A percentile compares a stretch with the other conserved stretches of the same genome.
These are phyloP conservation scores for Colletotrichum sp. DNA, from an alignment of 2,329 filamentous ascomycete genomes.

Conservation along the genomic window DNA sequence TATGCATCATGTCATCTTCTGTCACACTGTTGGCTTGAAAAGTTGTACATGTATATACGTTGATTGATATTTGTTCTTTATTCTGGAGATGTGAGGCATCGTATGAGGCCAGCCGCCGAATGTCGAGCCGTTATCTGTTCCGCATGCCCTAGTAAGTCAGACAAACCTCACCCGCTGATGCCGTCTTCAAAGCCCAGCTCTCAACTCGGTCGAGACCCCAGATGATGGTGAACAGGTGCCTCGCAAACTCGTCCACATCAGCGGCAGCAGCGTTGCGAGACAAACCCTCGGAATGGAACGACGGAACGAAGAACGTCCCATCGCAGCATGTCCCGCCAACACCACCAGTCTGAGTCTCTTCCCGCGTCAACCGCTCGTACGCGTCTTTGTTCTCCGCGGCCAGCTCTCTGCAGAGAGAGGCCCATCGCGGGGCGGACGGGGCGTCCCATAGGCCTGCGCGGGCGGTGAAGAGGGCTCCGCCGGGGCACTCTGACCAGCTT, in stretches of 20 bases:
- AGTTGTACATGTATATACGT: background rate
- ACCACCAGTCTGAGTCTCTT: background rate
- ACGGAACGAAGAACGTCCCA: background rate
- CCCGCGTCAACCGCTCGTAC: background rate
- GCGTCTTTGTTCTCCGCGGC: background rate
- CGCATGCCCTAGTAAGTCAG: background rate
- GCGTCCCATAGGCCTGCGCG: slow-evolving; percentile 33
- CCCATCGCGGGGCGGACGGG: slow-evolving; percentile 27
- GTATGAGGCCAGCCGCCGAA: background rate
- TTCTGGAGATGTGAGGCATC: background rate
- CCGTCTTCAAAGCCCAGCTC: slow-evolving; percentile 5
- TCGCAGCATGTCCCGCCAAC: background rate
- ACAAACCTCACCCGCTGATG: background rate
- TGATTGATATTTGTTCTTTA: background rate
- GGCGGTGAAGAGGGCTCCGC: slow-evolving; percentile 28
- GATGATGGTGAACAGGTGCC: slow-evolving; percentile 1
- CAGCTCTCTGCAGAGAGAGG: background rate
- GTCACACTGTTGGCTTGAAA: slow-evolving; percentile 23
- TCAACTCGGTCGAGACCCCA: slow-evolving; percentile 18
- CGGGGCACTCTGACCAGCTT: slow-evolving; percentile 19
- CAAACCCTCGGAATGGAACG: background rate
- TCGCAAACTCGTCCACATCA: slow-evolving; percentile 19
- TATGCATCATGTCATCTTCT: slow-evolving; percentile 6
- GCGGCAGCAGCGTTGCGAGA: background rate
- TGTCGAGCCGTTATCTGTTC: too few species aligned